These are phyloP conservation scores for Prunus armeniaca DNA, from an alignment of 306 rosid species.

Conservation along the genomic window DNA sequence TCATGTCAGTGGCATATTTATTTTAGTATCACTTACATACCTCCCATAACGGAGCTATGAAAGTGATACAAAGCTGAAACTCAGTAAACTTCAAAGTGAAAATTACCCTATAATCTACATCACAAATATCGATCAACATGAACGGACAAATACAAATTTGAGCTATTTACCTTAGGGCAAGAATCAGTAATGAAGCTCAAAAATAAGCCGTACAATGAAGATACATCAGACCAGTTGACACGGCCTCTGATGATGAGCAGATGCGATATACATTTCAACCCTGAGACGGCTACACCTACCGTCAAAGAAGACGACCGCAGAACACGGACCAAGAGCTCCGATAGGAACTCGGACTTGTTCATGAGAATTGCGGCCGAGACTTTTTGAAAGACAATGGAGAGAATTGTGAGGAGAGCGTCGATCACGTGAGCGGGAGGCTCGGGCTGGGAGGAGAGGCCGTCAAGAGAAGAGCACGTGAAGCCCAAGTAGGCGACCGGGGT, in stretches of 20 bases:
- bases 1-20: no score
- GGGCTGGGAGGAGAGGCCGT: constrained; percentile 48
- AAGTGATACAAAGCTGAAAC: no score
- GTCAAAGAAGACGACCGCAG: constrained; percentile 31
- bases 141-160: neutral
- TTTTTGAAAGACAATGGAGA: constrained; percentile 43
- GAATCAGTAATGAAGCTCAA: constrained; percentile 62
- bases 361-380: constrained; percentile 42
- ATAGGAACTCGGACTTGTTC: constrained; percentile 46
- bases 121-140: neutral
- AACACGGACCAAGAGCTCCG: constrained; percentile 48
- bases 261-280: constrained; percentile 71
- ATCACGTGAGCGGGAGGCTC: constrained; percentile 45
- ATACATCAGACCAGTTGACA: constrained; percentile 60
- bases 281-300: constrained; percentile 35
- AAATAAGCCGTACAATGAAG: constrained; percentile 46
- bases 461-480: constrained; percentile 62
- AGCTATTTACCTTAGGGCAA: constrained; percentile 53
- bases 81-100: no score
- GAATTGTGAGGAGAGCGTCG: constrained; percentile 60
- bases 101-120: neutral
- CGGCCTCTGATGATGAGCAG: constrained; percentile 46
- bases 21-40: no score
- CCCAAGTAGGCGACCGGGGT: constrained; percentile 63
- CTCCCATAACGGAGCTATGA: no score